Evolutionary conservation across 208 protist species (phyloP).

Genomic region (Crithidia fasciculata): DNA sequence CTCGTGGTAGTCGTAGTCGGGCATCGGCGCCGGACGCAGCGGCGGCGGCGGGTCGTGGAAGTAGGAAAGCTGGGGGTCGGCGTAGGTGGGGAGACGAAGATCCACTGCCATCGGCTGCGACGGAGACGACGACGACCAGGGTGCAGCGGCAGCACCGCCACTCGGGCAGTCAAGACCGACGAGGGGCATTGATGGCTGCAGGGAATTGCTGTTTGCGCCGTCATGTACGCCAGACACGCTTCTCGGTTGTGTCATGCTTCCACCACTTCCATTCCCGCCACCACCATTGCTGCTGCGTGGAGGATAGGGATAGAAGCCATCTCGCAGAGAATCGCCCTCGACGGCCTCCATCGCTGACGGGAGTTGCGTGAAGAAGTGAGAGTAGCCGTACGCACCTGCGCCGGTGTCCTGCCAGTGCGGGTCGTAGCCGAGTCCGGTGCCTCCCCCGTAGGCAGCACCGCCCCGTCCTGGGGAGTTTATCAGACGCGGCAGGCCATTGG

Average conservation of each 20-base stretch:
- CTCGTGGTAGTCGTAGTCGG: constrained; percentile 20
- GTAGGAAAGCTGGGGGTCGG: not conserved
- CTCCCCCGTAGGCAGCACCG: not conserved
- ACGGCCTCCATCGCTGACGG: not conserved
- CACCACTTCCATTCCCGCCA: not conserved
- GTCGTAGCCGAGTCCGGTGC: constrained; percentile 1
- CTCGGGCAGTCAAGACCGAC: not conserved
- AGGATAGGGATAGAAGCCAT: too few relatives aligned
- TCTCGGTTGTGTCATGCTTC: not conserved
- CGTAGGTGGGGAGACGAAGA: not conserved
- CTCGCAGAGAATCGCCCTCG: too few relatives aligned
- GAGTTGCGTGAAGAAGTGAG: constrained; percentile 9
- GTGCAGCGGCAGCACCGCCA: not conserved
- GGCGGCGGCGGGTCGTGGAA: not conserved
- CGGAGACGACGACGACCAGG: not conserved
- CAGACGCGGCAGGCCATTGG: not conserved
- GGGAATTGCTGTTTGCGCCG: not conserved
- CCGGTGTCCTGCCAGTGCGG: constrained; percentile 17
- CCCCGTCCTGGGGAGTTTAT: not conserved
- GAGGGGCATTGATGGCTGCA: not conserved
- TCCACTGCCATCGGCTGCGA: too few relatives aligned
- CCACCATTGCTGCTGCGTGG: not conserved
- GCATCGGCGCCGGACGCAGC: not conserved
- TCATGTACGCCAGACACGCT: not conserved
- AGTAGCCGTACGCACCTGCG: not conserved